These are phyloP conservation scores for Diddensiella santjacobensis DNA, from an alignment of 805 yeast genomes.

Conservation along the genomic window DNA sequence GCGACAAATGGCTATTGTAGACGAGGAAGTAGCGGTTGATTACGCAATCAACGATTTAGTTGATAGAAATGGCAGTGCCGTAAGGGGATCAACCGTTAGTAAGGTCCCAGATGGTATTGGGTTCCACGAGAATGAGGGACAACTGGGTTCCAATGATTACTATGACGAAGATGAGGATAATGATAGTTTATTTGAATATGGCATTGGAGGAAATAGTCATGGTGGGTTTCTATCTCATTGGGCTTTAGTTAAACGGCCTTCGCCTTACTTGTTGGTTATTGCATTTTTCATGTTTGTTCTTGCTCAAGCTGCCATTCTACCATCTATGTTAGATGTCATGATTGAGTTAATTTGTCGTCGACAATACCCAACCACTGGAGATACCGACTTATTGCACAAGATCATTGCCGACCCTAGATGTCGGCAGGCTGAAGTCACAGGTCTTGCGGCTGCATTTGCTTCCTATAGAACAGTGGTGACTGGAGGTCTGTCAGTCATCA, in stretches of 20 bases:
- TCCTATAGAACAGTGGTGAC: slow-evolving; percentile 15
- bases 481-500: slow-evolving; percentile 19
- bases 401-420: slow-evolving; percentile 21
- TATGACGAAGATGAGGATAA: not conserved
- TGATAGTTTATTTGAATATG: not conserved
- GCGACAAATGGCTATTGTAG: not conserved
- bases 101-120: not conserved
- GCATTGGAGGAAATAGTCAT: not conserved
- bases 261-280: slow-evolving; percentile 10
- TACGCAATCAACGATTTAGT: slow-evolving; percentile 10
- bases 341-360: slow-evolving; percentile 23
- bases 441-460: slow-evolving; percentile 21
- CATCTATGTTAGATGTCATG: slow-evolving; percentile 22
- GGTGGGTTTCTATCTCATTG: not conserved
- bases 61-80: not conserved
- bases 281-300: slow-evolving; percentile 15
- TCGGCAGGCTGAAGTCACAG: slow-evolving; percentile 19
- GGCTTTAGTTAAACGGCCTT: not conserved
- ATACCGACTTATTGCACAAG: not conserved
- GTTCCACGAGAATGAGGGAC: not conserved
- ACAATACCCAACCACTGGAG: slow-evolving; percentile 11
- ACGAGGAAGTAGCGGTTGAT: slow-evolving; percentile 5
- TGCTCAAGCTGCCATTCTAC: slow-evolving; percentile 18
- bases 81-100: not conserved
- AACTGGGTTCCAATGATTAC: not conserved